phyloP scores from a whole-genome alignment of 768 basidiomycete species.

The Lactifluus subvellereus region DNA sequence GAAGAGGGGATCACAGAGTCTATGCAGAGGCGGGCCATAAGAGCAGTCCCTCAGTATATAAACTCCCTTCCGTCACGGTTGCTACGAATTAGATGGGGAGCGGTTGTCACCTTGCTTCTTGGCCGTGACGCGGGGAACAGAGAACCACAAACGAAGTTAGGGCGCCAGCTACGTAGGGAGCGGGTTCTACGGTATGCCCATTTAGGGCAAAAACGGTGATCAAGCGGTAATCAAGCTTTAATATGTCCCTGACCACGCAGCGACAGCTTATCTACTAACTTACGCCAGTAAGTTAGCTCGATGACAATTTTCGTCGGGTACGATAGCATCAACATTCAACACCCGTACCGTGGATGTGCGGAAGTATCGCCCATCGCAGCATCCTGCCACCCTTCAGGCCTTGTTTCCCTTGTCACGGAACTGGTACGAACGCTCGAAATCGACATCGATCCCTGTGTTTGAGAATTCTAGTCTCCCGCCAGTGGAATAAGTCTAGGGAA shows the following conservation, averaged over 20 bases:
- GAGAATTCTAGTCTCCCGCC: neutral
- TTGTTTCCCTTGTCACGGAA: neutral
- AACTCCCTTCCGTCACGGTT: neutral
- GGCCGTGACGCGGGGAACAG: neutral
- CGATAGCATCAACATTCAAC: neutral
- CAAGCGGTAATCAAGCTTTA: neutral
- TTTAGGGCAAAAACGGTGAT: no score
- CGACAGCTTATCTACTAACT: no score
- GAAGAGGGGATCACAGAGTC: neutral
- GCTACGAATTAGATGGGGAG: slow-evolving; percentile 1
- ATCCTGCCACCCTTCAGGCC: neutral
- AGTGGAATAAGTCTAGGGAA: neutral
- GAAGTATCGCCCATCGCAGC: neutral
- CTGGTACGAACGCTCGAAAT: neutral
- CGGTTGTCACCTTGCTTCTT: neutral
- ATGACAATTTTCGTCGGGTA: neutral
- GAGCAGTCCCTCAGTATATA: neutral
- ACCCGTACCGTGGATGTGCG: neutral
- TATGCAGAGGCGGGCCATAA: neutral
- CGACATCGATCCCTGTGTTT: neutral
- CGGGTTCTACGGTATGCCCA: neutral
- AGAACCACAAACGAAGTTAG: neutral
- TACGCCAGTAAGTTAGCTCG: neutral
- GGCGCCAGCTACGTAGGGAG: neutral
- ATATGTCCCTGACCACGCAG: no score